Conservation (phyloP, 495 filamentous ascomycete genomes). For the Penicillium turbatum region DNA sequence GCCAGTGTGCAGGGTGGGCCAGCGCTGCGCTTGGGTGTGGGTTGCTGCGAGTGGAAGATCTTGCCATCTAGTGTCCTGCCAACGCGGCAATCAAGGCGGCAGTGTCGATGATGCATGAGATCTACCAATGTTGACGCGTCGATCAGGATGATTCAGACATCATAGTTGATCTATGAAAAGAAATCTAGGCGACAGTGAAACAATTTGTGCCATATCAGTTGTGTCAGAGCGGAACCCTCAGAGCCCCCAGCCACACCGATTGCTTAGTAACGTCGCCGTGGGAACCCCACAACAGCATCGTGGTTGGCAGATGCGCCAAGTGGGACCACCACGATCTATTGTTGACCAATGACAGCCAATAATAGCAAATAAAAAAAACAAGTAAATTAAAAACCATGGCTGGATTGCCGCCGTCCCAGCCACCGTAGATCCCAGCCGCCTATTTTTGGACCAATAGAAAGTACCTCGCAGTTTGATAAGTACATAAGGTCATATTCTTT, state of each 20-base stretch:
- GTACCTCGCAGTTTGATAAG: background rate
- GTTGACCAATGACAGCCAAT: background rate
- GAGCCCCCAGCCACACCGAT: slow-evolving; percentile 23
- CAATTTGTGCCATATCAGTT: background rate
- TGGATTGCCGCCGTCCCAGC: slow-evolving; percentile 21
- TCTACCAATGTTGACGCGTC: background rate
- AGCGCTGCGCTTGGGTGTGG: slow-evolving; percentile 59
- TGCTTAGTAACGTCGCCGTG: slow-evolving; percentile 8
- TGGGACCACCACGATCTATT: background rate
- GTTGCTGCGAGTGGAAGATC: slow-evolving; percentile 64
- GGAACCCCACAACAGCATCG: background rate
- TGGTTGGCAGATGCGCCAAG: slow-evolving; percentile 8
- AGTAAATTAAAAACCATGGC: slow-evolving; percentile 9
- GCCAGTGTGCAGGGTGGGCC: slow-evolving; percentile 59
- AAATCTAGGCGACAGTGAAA: slow-evolving; percentile 23
- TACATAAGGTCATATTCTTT: slow-evolving; percentile 1
- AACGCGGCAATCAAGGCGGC: background rate
- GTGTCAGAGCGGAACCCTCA: slow-evolving; percentile 9
- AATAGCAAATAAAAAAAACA: background rate
- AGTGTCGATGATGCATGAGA: background rate
- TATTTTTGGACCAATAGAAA: slow-evolving; percentile 19
- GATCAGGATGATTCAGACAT: slow-evolving; percentile 1
- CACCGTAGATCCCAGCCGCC: slow-evolving; percentile 29
- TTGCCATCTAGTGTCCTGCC: slow-evolving; percentile 41
- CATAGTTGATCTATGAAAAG: slow-evolving; percentile 23